Percentiles rank a stretch among this genome's conserved stretches.
Evolutionary conservation across 2,329 filamentous ascomycete genomes (phyloP).

Genomic region (Epichloe amarillans): DNA sequence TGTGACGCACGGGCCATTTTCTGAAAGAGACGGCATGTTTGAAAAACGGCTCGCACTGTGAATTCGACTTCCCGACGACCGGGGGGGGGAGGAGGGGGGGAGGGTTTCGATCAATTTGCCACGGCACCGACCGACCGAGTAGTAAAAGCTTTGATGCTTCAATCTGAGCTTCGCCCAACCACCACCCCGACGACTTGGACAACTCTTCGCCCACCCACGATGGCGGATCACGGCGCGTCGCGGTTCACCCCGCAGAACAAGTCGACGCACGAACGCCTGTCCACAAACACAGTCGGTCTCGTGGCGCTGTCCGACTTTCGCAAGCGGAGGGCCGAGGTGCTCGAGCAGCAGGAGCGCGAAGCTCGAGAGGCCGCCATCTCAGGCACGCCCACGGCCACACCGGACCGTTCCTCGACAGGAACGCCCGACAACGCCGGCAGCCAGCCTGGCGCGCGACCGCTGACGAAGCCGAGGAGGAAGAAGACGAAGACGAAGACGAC

Average conservation of each 20-base stretch:
- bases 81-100: no score
- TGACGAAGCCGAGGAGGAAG: conserved; percentile 26
- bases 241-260: conserved; percentile 66
- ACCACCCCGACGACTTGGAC: no score
- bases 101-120: no score
- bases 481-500: conserved; percentile 30
- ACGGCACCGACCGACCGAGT: no score
- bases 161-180: no score
- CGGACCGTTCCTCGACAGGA: conserved; percentile 33
- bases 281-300: conserved; percentile 78
- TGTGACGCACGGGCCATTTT: not conserved
- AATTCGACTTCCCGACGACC: no score
- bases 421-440: conserved; percentile 32
- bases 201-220: not conserved
- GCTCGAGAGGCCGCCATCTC: conserved; percentile 47
- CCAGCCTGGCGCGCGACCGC: conserved; percentile 15
- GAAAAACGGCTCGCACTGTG: no score
- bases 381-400: conserved; percentile 19
- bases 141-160: no score
- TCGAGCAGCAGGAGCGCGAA: conserved; percentile 80
- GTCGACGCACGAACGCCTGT: conserved; percentile 69
- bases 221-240: conserved; percentile 25
- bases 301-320: conserved; percentile 88
- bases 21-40: no score
- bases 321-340: conserved; percentile 86